Base-by-base conservation (phyloP, 345 rosid species). In the Triadica sebifera region DNA sequence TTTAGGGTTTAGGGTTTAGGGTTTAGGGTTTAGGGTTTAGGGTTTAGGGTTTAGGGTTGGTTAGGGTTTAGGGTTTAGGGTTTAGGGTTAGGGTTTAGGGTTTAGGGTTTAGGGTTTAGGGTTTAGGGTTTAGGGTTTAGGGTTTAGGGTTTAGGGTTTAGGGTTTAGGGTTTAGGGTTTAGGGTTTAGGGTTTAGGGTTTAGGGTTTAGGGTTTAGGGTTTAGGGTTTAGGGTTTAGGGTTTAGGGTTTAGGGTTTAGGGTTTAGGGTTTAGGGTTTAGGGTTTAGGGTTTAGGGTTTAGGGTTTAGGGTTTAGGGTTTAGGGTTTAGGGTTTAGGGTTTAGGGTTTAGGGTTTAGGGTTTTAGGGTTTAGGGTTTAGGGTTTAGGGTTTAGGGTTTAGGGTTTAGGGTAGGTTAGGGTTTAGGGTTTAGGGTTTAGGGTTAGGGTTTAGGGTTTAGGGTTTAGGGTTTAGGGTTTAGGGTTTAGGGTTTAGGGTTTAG, bases 321-420 rank as follows among this genome's bases (percentile, higher is more conserved):
- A 49, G 60, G 79, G 79, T 69, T 76, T 76, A 50, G 38, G 80
- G 75, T 65, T 76, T 77, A 41, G 59, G 75, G 75, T 75, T 63
- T 77, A 64, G 51, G 55, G 75, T 66, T 77, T 77, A 65, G 55
- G 75, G 75, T 72, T 77, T 63, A 64, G 53, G 75, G 80, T 71
- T 71, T 71, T 65, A 61, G 79, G 79, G 69, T 76, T 69, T 62
- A 71, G 60, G 80, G 75, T 77, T 71, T 77, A 63, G 65, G 75
- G 71, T 71, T 71, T 71, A 71, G 80, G 80, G 75, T 76, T 76
- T 61, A 52, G 75, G 74, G 79, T 70, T 76, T 76, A 69, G 70
- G 79, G 75, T 77, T 77, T 77, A 52, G 80, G 71, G 74, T 77
- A 43, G 69, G 41, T 50, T 68, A 50, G 72, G 72, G 72, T 68